Evolutionary conservation across 495 filamentous ascomycete genomes (phyloP).

Genomic region (Hyaloscypha finlandica): DNA sequence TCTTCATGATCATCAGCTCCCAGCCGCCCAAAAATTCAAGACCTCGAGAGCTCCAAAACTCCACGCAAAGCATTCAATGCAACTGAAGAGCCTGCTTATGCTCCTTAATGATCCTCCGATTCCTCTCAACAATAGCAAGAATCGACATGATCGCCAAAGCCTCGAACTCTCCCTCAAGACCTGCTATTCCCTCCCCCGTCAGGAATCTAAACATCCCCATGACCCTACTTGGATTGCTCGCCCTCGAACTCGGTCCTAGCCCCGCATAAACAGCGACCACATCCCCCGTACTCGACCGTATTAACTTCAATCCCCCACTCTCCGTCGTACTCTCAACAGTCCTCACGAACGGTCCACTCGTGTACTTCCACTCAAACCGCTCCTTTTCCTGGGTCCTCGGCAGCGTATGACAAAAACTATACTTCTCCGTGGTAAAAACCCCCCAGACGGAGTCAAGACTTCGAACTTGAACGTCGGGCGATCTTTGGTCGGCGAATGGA

Average conservation of each 20-base stretch:
- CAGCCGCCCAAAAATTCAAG: neutral
- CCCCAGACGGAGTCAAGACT: conserved; percentile 10
- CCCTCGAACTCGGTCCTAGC: conserved; percentile 4
- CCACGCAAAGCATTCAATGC: neutral
- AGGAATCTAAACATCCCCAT: conserved; percentile 30
- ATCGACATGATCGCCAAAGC: conserved; percentile 23
- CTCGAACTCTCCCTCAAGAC: conserved; percentile 25
- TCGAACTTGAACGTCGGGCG: conserved; percentile 11
- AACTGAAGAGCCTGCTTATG: neutral
- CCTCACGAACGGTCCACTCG: conserved; percentile 10
- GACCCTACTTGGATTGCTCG: conserved; percentile 11
- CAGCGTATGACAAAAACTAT: conserved; percentile 18
- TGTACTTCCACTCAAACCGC: conserved; percentile 26
- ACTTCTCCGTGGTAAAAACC: conserved; percentile 21
- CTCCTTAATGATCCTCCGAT: conserved; percentile 5
- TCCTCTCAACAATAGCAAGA: conserved; percentile 21
- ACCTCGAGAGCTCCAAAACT: neutral
- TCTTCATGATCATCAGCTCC: neutral
- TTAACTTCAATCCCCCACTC: conserved; percentile 23
- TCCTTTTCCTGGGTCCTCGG: conserved; percentile 9
- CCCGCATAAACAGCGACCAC: conserved; percentile 28
- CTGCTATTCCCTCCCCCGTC: conserved; percentile 9
- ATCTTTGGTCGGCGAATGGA: neutral
- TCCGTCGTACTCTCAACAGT: conserved; percentile 7
- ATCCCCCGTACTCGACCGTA: conserved; percentile 15